phyloP scores from a whole-genome alignment of 345 rosid genomes.

The Salix caprea region DNA sequence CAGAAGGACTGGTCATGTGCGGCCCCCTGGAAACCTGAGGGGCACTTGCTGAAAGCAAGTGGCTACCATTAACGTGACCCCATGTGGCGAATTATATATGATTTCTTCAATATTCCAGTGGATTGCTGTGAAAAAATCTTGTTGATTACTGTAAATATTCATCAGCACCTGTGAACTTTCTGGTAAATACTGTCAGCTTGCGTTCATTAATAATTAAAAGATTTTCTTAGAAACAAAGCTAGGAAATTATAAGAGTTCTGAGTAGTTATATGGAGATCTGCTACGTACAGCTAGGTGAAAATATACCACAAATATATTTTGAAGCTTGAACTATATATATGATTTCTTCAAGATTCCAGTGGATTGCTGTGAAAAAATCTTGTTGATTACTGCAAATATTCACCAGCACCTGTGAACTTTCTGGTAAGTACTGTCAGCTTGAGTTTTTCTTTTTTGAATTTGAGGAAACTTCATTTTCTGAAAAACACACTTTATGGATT shows the following conservation, averaged over 20 bases:
- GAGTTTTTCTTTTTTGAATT: no score
- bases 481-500: no score
- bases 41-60: constrained; percentile 16
- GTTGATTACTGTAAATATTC: background rate
- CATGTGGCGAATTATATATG: background rate
- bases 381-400: background rate
- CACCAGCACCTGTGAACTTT: background rate
- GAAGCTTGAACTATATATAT: background rate
- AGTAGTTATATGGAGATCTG: no score
- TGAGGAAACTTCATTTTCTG: no score
- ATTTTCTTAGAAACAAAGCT: no score
- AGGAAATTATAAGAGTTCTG: no score
- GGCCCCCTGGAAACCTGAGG: constrained; percentile 43
- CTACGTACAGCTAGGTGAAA: no score
- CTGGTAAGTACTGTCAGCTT: background rate
- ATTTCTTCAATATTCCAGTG: background rate
- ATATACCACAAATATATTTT: no score
- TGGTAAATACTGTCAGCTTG: no score
- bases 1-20: background rate
- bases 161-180: background rate
- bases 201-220: no score
- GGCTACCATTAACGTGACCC: background rate
- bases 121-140: background rate
- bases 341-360: background rate
- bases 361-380: background rate